phyloP scores from a whole-genome alignment of 805 yeast genomes.

The Nakazawaea laoshanensis region DNA sequence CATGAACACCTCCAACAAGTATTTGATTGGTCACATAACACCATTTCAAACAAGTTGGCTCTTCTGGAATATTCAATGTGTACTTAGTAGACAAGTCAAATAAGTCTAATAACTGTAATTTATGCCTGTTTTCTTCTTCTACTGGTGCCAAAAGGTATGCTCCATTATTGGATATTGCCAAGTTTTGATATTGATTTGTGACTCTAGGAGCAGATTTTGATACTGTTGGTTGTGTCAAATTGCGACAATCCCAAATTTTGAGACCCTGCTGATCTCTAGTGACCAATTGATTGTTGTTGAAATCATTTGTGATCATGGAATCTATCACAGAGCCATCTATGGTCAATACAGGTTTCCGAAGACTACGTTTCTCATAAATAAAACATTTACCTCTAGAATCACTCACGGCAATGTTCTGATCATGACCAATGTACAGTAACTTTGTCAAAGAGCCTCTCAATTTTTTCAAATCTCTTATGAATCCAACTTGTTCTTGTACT shows the following conservation, averaged over 20 bases:
- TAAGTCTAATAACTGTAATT: constrained; percentile 4
- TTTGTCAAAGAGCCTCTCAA: constrained; percentile 2
- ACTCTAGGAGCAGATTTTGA: constrained; percentile 12
- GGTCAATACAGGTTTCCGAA: constrained; percentile 3
- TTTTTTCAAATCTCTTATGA: constrained; percentile 12
- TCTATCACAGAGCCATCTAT: neutral
- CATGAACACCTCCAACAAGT: constrained; percentile 14
- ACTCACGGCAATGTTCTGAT: constrained; percentile 8
- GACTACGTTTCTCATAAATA: constrained; percentile 5
- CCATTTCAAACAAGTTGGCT: constrained; percentile 16
- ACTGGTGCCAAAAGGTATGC: constrained; percentile 4
- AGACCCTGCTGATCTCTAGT: constrained; percentile 10
- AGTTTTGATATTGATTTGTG: constrained; percentile 9
- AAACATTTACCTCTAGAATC: constrained; percentile 7
- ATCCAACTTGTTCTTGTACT: constrained; percentile 13
- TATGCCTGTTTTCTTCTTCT: neutral
- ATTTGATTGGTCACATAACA: constrained; percentile 16
- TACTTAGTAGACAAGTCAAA: constrained; percentile 13
- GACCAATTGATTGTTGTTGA: constrained; percentile 7
- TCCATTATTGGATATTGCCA: constrained; percentile 9
- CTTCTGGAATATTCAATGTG: constrained; percentile 2
- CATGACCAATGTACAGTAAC: neutral
- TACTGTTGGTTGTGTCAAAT: constrained; percentile 11
- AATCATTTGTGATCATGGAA: constrained; percentile 2
- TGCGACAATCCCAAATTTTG: constrained; percentile 16